These are phyloP conservation scores for Pseudomassariella vexata DNA, from an alignment of 2,329 filamentous ascomycete species.

Conservation along the genomic window DNA sequence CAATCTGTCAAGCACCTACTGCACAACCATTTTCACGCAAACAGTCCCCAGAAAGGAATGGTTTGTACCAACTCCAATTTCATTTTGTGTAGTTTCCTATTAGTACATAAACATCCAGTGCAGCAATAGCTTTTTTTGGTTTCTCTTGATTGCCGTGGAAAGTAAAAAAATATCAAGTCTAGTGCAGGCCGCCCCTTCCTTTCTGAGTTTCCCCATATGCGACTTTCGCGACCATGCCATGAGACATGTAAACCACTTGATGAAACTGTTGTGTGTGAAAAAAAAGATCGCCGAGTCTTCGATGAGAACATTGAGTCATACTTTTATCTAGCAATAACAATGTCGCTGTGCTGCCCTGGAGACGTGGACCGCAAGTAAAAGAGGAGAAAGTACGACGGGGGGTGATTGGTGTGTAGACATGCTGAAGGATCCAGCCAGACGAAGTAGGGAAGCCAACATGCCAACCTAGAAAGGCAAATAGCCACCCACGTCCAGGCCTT, in stretches of 20 bases:
- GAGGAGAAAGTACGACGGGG: slow-evolving; percentile 8
- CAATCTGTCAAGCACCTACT: too few relatives aligned
- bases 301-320: background rate
- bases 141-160: slow-evolving; percentile 7
- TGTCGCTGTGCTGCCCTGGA: background rate
- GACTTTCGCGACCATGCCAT: slow-evolving; percentile 4
- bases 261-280: slow-evolving; percentile 1
- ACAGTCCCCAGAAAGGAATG: too few relatives aligned
- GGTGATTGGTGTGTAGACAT: slow-evolving; percentile 5
- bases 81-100: slow-evolving; percentile 15
- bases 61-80: too few relatives aligned
- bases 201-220: slow-evolving; percentile 7
- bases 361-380: slow-evolving; percentile 10
- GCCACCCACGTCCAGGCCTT: slow-evolving; percentile 4
- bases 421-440: slow-evolving; percentile 10
- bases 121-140: slow-evolving; percentile 15
- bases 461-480: slow-evolving; percentile 4
- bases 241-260: slow-evolving; percentile 4
- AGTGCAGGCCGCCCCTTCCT: slow-evolving; percentile 8
- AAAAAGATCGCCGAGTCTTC: background rate
- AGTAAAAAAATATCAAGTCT: slow-evolving; percentile 8
- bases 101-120: slow-evolving; percentile 20
- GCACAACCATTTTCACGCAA: too few relatives aligned
- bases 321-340: background rate
- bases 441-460: slow-evolving; percentile 4